Evolutionary conservation across 495 filamentous ascomycete genomes (phyloP).

Genomic region (Astrothelium macrocarpum): DNA sequence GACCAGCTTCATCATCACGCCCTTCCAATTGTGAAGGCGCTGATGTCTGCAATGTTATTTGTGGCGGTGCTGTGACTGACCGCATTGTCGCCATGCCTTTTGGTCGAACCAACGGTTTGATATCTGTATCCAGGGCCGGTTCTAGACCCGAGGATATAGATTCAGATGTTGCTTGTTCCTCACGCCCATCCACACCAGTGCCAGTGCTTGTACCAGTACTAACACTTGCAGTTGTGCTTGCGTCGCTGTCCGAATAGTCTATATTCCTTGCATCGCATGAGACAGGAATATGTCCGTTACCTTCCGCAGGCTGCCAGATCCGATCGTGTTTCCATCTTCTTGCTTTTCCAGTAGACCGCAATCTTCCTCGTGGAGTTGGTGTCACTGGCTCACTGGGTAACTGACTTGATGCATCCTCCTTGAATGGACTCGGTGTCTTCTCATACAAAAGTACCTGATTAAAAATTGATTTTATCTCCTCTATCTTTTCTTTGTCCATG

Average conservation of each 20-base stretch:
- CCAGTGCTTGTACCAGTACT: conserved; percentile 9
- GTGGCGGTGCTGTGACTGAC: conserved; percentile 38
- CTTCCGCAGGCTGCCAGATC: conserved; percentile 33
- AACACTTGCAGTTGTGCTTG: conserved; percentile 17
- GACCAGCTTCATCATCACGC: neutral
- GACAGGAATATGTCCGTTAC: neutral
- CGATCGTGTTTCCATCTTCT: conserved; percentile 46
- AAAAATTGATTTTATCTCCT: conserved; percentile 59
- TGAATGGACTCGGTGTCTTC: conserved; percentile 78
- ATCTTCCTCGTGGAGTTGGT: conserved; percentile 51
- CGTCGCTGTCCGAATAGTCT: conserved; percentile 18
- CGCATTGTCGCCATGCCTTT: conserved; percentile 25
- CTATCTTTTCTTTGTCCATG: conserved; percentile 50
- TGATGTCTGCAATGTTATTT: conserved; percentile 38
- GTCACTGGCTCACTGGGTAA: conserved; percentile 60
- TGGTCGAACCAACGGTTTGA: conserved; percentile 20
- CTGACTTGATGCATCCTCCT: conserved; percentile 61
- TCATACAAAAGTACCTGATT: conserved; percentile 69
- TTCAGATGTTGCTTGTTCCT: neutral
- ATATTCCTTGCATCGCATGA: neutral
- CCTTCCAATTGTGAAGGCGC: conserved; percentile 15
- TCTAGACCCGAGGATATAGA: conserved; percentile 23
- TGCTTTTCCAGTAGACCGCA: conserved; percentile 38
- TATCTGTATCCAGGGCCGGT: conserved; percentile 15
- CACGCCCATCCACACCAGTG: neutral